These are phyloP conservation scores for Daldinia concentrica DNA, from an alignment of 495 filamentous ascomycete genomes.

Conservation along the genomic window DNA sequence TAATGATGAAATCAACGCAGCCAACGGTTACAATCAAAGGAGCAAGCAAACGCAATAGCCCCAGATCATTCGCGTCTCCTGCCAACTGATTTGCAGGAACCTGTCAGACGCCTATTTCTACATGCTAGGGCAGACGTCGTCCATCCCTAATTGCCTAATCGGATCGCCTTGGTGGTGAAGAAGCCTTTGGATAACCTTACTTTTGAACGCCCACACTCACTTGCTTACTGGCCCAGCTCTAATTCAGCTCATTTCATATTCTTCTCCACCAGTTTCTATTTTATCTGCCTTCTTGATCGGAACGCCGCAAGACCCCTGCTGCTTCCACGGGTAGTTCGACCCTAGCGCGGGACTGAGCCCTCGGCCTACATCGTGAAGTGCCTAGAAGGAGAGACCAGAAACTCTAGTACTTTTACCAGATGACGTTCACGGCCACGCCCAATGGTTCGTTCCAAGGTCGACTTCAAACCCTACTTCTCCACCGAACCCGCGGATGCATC, in stretches of 20 bases:
- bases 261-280: conserved; percentile 33
- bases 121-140: conserved; percentile 23
- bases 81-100: conserved; percentile 31
- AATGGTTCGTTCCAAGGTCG: conserved; percentile 34
- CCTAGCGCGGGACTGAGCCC: conserved; percentile 32
- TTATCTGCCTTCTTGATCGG: conserved; percentile 28
- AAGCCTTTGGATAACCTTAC: conserved; percentile 15
- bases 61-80: conserved; percentile 29
- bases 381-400: conserved; percentile 9
- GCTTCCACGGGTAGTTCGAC: conserved; percentile 26
- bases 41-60: conserved; percentile 33
- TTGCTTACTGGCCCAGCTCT: conserved; percentile 15
- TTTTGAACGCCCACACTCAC: conserved; percentile 17
- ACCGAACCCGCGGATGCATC: conserved; percentile 27
- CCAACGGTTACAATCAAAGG: conserved; percentile 38
- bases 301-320: conserved; percentile 36
- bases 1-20: conserved; percentile 38
- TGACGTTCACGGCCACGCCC: conserved; percentile 27
- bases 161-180: conserved; percentile 25
- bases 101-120: conserved; percentile 39
- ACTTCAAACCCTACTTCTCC: conserved; percentile 34
- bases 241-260: conserved; percentile 25
- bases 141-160: conserved; percentile 29
- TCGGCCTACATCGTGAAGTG: conserved; percentile 28
- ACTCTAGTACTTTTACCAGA: conserved; percentile 14